These are phyloP conservation scores for Lecanicillium sp. DNA, from an alignment of 2,329 filamentous ascomycete genomes.

Conservation along the genomic window DNA sequence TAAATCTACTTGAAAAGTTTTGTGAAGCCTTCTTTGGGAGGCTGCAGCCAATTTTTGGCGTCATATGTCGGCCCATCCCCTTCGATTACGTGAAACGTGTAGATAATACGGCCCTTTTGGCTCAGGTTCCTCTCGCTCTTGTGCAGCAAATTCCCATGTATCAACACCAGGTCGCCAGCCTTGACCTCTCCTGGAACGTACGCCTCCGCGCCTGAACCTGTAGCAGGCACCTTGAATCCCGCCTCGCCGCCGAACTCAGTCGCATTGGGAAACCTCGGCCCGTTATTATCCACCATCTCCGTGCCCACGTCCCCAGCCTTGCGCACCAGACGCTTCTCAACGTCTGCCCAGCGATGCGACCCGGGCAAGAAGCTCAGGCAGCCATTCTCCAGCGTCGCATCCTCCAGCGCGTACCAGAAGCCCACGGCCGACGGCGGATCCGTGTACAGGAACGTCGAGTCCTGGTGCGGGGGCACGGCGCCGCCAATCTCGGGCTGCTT, in stretches of 20 bases:
- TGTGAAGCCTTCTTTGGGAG: slow-evolving; percentile 72
- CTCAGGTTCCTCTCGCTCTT: slow-evolving; percentile 93
- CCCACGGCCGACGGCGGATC: slow-evolving; percentile 82
- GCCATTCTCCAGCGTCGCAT: slow-evolving; percentile 79
- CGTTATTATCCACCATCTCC: slow-evolving; percentile 64
- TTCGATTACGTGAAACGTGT: slow-evolving; percentile 97
- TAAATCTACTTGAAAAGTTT: slow-evolving; percentile 45
- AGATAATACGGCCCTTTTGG: slow-evolving; percentile 81
- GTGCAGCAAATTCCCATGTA: slow-evolving; percentile 92
- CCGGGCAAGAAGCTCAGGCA: slow-evolving; percentile 82
- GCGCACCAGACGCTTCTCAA: slow-evolving; percentile 70
- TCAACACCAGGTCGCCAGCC: slow-evolving; percentile 82
- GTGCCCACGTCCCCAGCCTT: slow-evolving; percentile 47
- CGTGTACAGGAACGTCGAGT: slow-evolving; percentile 89
- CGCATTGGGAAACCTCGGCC: slow-evolving; percentile 52
- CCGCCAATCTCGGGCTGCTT: slow-evolving; percentile 96
- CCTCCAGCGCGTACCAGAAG: slow-evolving; percentile 96
- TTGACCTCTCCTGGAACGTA: slow-evolving; percentile 83
- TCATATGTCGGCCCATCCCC: slow-evolving; percentile 69
- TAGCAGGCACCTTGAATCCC: slow-evolving; percentile 23
- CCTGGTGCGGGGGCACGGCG: slow-evolving; percentile 84
- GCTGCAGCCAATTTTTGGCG: slow-evolving; percentile 86
- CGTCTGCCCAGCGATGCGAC: slow-evolving; percentile 65
- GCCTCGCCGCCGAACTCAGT: slow-evolving; percentile 38
- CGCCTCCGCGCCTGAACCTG: slow-evolving; percentile 37